phyloP scores from a whole-genome alignment of 176 grass and related monocot species.

The Carex pumila region DNA sequence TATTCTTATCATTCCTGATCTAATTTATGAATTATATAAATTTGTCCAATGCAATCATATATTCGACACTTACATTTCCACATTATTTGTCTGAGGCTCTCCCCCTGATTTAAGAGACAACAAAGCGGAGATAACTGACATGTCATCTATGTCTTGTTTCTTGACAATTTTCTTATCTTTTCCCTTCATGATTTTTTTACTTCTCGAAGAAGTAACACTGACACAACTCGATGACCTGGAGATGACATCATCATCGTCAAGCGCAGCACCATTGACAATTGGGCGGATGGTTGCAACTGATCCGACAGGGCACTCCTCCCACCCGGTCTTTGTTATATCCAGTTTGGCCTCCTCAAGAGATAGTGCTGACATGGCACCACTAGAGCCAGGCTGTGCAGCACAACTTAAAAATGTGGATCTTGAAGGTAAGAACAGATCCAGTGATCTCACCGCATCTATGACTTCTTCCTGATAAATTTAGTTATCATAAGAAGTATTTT shows the following conservation, averaged over 20 bases:
- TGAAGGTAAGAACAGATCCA: neutral
- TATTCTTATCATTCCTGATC: neutral
- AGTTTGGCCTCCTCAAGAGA: neutral
- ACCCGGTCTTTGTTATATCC: neutral
- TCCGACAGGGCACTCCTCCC: constrained; percentile 6
- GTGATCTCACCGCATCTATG: neutral
- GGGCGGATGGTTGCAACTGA: neutral
- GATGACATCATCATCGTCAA: neutral
- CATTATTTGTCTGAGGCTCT: neutral
- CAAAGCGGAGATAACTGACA: neutral
- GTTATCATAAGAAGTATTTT: neutral
- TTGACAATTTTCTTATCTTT: constrained; percentile 5
- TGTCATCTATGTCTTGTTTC: neutral
- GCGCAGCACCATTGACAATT: neutral
- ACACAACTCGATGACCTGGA: neutral
- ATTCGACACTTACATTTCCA: neutral
- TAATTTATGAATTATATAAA: neutral
- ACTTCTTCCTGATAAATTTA: neutral
- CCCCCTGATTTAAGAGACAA: neutral
- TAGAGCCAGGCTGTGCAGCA: neutral
- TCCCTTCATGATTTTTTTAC: neutral
- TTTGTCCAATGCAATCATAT: neutral
- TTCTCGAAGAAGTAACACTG: neutral
- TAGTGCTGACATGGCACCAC: neutral
- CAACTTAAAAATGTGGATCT: neutral